phyloP scores from a whole-genome alignment of 2,329 filamentous ascomycete genomes.

The Neurospora sp. region DNA sequence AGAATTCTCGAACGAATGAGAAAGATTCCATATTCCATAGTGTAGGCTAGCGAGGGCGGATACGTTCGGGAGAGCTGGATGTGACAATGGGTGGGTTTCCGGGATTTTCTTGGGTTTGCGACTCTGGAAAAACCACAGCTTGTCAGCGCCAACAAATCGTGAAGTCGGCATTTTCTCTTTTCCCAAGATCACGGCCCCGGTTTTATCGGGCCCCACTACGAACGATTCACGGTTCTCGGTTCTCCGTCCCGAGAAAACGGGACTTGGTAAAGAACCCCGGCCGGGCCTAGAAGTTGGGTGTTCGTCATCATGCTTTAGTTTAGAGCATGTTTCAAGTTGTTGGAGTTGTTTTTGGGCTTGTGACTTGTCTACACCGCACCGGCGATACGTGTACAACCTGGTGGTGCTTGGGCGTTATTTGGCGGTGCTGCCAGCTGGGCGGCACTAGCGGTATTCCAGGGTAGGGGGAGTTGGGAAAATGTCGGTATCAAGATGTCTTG shows the following conservation, averaged over 20 bases:
- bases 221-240: not conserved
- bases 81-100: not conserved
- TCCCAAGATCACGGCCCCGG: not conserved
- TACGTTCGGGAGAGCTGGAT: not conserved
- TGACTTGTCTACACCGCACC: not conserved
- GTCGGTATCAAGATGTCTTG: not conserved
- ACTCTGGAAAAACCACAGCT: not conserved
- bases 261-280: not conserved
- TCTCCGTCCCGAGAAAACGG: not conserved
- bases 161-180: not conserved
- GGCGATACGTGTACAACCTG: not conserved
- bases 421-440: not conserved
- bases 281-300: not conserved
- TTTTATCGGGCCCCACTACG: not conserved
- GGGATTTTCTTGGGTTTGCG: not conserved
- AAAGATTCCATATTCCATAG: not conserved
- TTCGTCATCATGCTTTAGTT: not conserved
- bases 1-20: not conserved
- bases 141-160: not conserved
- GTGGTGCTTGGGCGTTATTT: not conserved
- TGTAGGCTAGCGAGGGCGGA: not conserved
- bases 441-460: not conserved
- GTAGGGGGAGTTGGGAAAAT: not conserved
- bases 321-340: not conserved
- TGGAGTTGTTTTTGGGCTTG: not conserved